phyloP scores from a whole-genome alignment of 2,329 filamentous ascomycete species.

The Grosmannia serpens region DNA sequence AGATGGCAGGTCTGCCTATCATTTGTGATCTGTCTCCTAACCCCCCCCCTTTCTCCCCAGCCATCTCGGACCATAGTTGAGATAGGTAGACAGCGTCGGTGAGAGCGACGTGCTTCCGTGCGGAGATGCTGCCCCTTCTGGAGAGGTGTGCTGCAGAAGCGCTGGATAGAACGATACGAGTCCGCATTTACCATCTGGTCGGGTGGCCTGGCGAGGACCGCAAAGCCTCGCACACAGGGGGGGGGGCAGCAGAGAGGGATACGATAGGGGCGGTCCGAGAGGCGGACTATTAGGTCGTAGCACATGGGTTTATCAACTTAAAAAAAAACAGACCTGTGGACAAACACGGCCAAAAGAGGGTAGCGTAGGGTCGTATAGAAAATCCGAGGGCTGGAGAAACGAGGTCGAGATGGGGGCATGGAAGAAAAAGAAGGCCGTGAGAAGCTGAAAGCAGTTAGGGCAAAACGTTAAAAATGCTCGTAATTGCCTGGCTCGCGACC shows the following conservation, averaged over 20 bases:
- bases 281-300: not conserved
- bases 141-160: not conserved
- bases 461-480: not conserved
- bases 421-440: not conserved
- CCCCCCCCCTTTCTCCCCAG: no score
- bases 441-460: not conserved
- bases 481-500: not conserved
- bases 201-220: not conserved
- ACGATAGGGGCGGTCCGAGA: not conserved
- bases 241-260: not conserved
- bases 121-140: not conserved
- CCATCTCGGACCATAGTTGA: no score
- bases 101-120: not conserved
- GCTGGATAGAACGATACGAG: not conserved
- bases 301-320: not conserved
- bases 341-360: not conserved
- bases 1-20: not conserved
- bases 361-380: not conserved
- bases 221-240: not conserved
- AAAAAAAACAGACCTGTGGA: not conserved
- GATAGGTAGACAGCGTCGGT: no score
- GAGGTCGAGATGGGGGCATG: not conserved
- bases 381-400: not conserved
- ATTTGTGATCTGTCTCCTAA: no score
- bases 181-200: not conserved